These are phyloP conservation scores for Tinospora cordifolia DNA, from an alignment of 164 flowering plant species.

Conservation along the genomic window DNA sequence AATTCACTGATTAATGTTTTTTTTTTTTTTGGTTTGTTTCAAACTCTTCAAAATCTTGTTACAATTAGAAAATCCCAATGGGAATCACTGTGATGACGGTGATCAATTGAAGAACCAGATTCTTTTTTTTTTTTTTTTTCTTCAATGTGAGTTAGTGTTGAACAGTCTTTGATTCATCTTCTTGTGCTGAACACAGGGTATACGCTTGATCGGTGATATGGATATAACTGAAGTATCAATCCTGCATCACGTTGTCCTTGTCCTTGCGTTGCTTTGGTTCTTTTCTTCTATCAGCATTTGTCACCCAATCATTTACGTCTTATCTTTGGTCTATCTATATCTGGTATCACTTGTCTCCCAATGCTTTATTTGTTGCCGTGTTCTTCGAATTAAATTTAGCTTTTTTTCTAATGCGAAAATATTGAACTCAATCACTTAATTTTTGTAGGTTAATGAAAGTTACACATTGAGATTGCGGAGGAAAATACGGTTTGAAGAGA, in stretches of 20 bases:
- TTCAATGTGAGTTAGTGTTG: too few relatives aligned
- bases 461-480: conserved; percentile 47
- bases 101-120: too few relatives aligned
- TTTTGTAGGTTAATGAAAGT: conserved; percentile 60
- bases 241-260: conserved; percentile 68
- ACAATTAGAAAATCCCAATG: too few relatives aligned
- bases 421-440: not conserved
- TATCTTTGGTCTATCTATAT: conserved; percentile 58
- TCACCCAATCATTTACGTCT: conserved; percentile 43
- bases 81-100: too few relatives aligned
- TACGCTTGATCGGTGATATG: conserved; percentile 21
- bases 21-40: too few relatives aligned
- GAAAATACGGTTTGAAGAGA: conserved; percentile 66
- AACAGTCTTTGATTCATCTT: not conserved
- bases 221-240: conserved; percentile 50
- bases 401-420: not conserved
- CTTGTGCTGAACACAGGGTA: not conserved
- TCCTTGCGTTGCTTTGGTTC: conserved; percentile 55
- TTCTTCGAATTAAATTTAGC: not conserved
- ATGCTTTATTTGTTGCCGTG: not conserved
- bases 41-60: too few relatives aligned
- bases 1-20: too few relatives aligned
- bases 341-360: conserved; percentile 29
- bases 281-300: conserved; percentile 42
- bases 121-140: too few relatives aligned